These are phyloP conservation scores for Hyaloperonospora brassicae DNA, from an alignment of 352 stramenopile species.

Conservation along the genomic window DNA sequence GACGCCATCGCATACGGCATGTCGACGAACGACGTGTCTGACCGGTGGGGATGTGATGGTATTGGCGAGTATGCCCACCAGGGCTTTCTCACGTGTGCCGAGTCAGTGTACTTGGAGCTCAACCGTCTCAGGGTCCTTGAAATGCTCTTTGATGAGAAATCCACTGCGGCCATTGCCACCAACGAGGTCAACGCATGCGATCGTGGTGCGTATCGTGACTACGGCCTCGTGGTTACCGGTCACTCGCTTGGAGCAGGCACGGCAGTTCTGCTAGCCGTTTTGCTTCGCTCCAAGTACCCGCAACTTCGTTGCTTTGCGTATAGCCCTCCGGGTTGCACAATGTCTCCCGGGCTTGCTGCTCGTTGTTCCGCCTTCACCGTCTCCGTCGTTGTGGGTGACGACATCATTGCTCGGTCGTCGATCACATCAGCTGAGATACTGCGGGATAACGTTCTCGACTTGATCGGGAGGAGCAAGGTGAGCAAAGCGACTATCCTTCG, in stretches of 20 bases:
- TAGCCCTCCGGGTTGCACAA: slow-evolving; percentile 68
- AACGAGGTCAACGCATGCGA: slow-evolving; percentile 56
- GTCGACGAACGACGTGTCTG: slow-evolving; percentile 55
- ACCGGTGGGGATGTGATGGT: slow-evolving; percentile 63
- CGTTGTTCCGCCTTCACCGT: slow-evolving; percentile 57
- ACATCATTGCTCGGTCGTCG: slow-evolving; percentile 78
- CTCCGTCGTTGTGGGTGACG: slow-evolving; percentile 74
- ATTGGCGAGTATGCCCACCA: slow-evolving; percentile 71
- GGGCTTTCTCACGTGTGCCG: slow-evolving; percentile 70
- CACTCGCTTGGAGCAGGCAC: slow-evolving; percentile 76
- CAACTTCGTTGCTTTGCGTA: slow-evolving; percentile 76
- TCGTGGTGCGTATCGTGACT: slow-evolving; percentile 54
- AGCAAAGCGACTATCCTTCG: slow-evolving; percentile 75
- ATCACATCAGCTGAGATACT: slow-evolving; percentile 68
- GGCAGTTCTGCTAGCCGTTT: slow-evolving; percentile 63
- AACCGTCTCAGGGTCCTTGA: slow-evolving; percentile 63
- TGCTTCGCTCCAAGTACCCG: slow-evolving; percentile 71
- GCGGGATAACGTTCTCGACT: slow-evolving; percentile 72
- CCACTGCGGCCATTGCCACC: slow-evolving; percentile 33
- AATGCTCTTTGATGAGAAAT: slow-evolving; percentile 77
- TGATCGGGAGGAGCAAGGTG: slow-evolving; percentile 82
- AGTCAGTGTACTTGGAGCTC: slow-evolving; percentile 67
- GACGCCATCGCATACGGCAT: slow-evolving; percentile 82
- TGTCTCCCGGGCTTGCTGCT: slow-evolving; percentile 58
- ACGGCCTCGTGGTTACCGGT: slow-evolving; percentile 68